These are phyloP conservation scores for Colletotrichum navitas DNA, from an alignment of 2,329 filamentous ascomycete species.

Conservation along the genomic window DNA sequence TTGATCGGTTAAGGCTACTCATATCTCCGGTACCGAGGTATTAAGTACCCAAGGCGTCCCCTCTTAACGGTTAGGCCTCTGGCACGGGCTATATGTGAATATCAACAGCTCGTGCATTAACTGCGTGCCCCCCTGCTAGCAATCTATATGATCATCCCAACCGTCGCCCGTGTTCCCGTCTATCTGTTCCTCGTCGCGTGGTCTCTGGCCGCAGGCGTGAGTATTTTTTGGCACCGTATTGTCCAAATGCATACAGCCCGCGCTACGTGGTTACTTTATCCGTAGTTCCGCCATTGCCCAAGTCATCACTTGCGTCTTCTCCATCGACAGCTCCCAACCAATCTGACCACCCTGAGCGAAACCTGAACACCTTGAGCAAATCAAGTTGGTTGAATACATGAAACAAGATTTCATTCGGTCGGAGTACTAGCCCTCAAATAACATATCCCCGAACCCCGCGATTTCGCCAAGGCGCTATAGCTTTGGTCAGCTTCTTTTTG, in stretches of 20 bases:
- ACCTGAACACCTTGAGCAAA: not conserved
- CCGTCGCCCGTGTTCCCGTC: conserved; percentile 87
- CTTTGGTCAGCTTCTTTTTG: not conserved
- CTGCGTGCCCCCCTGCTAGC: no score
- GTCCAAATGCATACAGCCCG: no score
- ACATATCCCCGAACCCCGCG: not conserved
- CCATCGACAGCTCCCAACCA: not conserved
- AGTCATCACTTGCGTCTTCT: no score
- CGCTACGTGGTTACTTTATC: no score
- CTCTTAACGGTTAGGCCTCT: no score
- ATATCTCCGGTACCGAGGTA: no score
- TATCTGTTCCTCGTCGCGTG: conserved; percentile 90
- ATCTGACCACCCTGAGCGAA: not conserved
- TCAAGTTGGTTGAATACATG: not conserved
- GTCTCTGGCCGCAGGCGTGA: conserved; percentile 95
- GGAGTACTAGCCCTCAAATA: not conserved
- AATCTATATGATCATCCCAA: conserved; percentile 65
- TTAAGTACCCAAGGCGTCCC: no score
- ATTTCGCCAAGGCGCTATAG: not conserved
- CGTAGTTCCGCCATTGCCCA: no score
- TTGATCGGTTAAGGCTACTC: no score
- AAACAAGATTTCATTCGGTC: not conserved
- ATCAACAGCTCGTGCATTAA: no score
- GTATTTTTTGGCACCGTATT: conserved; percentile 66
- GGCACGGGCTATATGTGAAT: not conserved